Conservation (phyloP, 106 monocot genomes). For the Iris macrosiphon region DNA sequence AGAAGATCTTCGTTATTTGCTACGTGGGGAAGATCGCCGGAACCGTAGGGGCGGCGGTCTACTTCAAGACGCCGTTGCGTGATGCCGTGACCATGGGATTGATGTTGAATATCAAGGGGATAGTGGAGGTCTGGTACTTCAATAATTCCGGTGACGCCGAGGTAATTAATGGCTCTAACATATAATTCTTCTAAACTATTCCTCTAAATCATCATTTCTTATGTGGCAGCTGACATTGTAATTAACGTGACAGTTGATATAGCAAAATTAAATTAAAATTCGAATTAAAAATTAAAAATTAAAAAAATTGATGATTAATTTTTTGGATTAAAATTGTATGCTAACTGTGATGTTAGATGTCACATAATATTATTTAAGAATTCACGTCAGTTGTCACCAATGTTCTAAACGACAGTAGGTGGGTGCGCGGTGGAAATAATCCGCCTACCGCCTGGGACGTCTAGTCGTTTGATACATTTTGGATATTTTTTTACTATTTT, state of each 20-base stretch:
- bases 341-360: too few species aligned
- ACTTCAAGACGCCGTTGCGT: constrained; percentile 19
- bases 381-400: too few species aligned
- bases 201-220: too few species aligned
- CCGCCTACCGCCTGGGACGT: too few species aligned
- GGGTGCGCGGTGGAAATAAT: too few species aligned
- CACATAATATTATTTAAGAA: too few species aligned
- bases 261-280: neutral
- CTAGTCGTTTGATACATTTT: too few species aligned
- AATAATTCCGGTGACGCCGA: constrained; percentile 22
- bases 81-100: constrained; percentile 36
- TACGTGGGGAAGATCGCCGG: constrained; percentile 34
- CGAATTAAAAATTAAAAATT: neutral
- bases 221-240: too few species aligned
- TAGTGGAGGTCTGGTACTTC: constrained; percentile 31
- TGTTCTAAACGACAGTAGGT: too few species aligned
- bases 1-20: constrained; percentile 28
- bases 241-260: too few species aligned
- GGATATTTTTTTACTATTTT: too few species aligned
- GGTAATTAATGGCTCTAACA: constrained; percentile 8
- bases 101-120: constrained; percentile 53
- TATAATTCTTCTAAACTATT: neutral
- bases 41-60: constrained; percentile 7
- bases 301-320: neutral
- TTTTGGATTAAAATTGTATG: too few species aligned